These are phyloP conservation scores for Geotrichum macrosporum DNA, from an alignment of 1,139 yeast genomes.

Conservation along the genomic window DNA sequence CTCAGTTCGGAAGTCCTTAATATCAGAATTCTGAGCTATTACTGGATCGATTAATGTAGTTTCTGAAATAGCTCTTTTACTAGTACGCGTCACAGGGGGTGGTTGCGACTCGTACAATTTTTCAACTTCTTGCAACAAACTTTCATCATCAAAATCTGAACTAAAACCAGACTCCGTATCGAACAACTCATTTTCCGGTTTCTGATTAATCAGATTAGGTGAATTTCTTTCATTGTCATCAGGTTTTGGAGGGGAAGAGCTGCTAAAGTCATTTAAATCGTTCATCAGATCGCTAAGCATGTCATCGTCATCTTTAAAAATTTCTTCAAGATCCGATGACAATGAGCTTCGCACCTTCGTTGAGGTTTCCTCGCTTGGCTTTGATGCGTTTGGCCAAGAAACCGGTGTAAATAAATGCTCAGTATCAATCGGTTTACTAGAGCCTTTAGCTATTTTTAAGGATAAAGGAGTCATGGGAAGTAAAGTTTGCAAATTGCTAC, in stretches of 20 bases:
- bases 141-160: conserved; percentile 1
- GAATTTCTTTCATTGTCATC: too few species aligned
- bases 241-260: neutral
- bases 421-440: neutral
- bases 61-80: conserved; percentile 4
- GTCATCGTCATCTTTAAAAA: conserved; percentile 1
- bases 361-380: neutral
- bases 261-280: neutral
- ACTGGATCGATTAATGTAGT: conserved; percentile 1
- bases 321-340: conserved; percentile 2
- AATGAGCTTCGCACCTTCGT: neutral
- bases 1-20: conserved; percentile 9
- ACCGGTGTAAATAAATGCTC: conserved; percentile 5
- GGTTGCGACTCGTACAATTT: neutral
- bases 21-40: neutral
- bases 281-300: conserved; percentile 1
- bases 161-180: neutral
- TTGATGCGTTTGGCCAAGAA: neutral
- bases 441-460: neutral
- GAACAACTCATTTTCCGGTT: neutral
- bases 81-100: conserved; percentile 1
- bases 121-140: conserved; percentile 1
- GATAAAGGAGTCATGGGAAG: conserved; percentile 4
- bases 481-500: neutral
- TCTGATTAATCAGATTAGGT: too few species aligned